Base-by-base conservation (phyloP, 176 grass and related monocot genomes). In the Ampelocalamus luodianensis region DNA sequence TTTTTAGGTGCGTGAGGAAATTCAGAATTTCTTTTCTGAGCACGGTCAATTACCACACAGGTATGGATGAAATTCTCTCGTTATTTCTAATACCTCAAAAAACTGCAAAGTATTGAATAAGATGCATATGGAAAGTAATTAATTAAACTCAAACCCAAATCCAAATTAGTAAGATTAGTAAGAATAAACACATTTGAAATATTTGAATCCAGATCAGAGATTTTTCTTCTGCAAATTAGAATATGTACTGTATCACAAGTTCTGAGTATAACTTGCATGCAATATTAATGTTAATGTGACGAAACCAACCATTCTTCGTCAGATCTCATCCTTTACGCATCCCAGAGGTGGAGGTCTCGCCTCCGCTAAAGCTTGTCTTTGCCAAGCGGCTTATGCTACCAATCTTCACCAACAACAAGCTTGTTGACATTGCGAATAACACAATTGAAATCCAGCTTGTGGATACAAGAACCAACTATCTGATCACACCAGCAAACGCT, bases 331-430 rank as follows among this genome's bases (percentile, higher is more conserved):
- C 77, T 40, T 39, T 62, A 59, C 16, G 3, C 45, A 86, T 82
- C 37, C 58, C 67, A 84, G 53, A 67, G 8, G 14, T 44, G 10
- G 36, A 53, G 11, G 49, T 24, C n/a, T 38, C 68, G 13, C 46
- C 85, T 62, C 61, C 43, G 8, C 39, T 93, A 42, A 78, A 88
- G 78, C 78, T 93, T 22, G 22, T 56, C 24, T 93, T 93, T 17
- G 16, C 50, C 15, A 74, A 76, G 20, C 12, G 36, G 68, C 88
- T 90, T 4, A 69, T 17, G 62, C 36, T 69, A 26, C 82, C 82
- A n/a, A 85, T 90, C 82, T 93, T 58, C 78, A 88, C 88, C 22
- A 78, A 75, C 68, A 90, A 85, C 68, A 85, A 70, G 45, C 62
- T 90, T 32, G 43, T 88, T 36, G 82, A 93, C 34, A 13, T 27